phyloP scores from a whole-genome alignment of 2,329 filamentous ascomycete species.

The Cadophora sp. region DNA sequence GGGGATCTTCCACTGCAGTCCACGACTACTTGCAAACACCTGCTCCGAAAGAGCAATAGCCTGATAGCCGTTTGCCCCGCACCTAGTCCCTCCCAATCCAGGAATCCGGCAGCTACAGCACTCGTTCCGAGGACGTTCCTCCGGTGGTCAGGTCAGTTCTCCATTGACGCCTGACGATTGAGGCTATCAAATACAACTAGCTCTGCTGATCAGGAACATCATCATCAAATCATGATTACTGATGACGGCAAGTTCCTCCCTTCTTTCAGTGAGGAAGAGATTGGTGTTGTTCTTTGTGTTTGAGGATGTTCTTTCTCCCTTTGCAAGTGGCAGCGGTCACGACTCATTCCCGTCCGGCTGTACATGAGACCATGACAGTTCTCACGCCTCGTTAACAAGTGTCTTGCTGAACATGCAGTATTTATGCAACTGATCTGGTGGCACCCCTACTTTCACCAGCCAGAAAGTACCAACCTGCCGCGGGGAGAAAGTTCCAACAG shows the following conservation, averaged over 20 bases:
- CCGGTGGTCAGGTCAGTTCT: background rate
- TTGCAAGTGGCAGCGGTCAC: background rate
- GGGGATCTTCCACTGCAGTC: background rate
- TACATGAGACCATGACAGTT: constrained; percentile 4
- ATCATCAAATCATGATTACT: background rate
- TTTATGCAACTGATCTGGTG: background rate
- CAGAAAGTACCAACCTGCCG: background rate
- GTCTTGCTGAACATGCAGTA: background rate
- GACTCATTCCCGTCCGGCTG: constrained; percentile 7
- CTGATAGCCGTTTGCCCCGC: too few species aligned
- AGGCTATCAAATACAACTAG: background rate
- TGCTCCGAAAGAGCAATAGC: background rate
- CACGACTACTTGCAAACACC: background rate
- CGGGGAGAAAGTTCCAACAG: background rate
- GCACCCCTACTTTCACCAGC: background rate
- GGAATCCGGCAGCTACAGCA: background rate
- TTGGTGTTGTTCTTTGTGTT: background rate
- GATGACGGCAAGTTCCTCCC: background rate
- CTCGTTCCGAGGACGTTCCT: constrained; percentile 4
- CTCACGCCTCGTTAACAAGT: background rate
- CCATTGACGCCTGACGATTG: background rate
- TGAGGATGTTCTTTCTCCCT: background rate
- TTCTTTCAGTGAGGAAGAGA: too few species aligned
- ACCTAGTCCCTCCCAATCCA: too few species aligned
- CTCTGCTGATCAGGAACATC: constrained; percentile 2